Conservation (phyloP, 2,329 filamentous ascomycete genomes). For the Lasiodiplodia citricola region DNA sequence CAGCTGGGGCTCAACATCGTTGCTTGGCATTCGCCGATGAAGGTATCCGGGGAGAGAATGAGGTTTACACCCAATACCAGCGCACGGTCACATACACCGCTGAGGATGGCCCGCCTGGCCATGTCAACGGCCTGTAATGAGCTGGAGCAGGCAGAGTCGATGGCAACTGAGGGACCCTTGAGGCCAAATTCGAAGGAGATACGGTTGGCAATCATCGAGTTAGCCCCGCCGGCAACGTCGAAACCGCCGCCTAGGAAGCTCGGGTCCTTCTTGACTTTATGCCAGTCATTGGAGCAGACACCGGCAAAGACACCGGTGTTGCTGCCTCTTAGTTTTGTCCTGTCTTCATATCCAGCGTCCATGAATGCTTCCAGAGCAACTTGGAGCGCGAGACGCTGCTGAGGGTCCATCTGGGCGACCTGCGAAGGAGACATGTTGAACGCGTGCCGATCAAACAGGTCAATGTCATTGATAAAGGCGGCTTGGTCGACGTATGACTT, state of each 20-base stretch:
- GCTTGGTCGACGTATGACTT: slow-evolving; percentile 28
- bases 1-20: slow-evolving; percentile 38
- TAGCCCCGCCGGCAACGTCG: slow-evolving; percentile 10
- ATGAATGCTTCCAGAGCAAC: slow-evolving; percentile 28
- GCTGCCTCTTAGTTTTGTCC: slow-evolving; percentile 23
- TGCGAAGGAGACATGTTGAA: slow-evolving; percentile 29
- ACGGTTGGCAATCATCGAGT: slow-evolving; percentile 38
- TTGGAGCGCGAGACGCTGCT: slow-evolving; percentile 31
- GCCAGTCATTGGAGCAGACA: slow-evolving; percentile 31
- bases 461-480: slow-evolving; percentile 29
- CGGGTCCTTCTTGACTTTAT: not conserved
- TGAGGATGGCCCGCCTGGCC: not conserved
- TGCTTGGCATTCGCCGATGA: slow-evolving; percentile 31
- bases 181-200: slow-evolving; percentile 39
- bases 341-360: slow-evolving; percentile 29
- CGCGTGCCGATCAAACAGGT: slow-evolving; percentile 29
- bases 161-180: slow-evolving; percentile 36
- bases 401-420: slow-evolving; percentile 29
- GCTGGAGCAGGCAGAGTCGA: slow-evolving; percentile 42
- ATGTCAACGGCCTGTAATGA: slow-evolving; percentile 35
- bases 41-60: not conserved
- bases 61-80: slow-evolving; percentile 30
- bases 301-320: slow-evolving; percentile 37
- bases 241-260: not conserved
- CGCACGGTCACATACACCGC: slow-evolving; percentile 9